A percentile compares a stretch with the other conserved stretches of the same genome.
These are phyloP conservation scores for Phyllosticta citriasiana DNA, from an alignment of 2,329 filamentous ascomycete genomes.

Conservation along the genomic window DNA sequence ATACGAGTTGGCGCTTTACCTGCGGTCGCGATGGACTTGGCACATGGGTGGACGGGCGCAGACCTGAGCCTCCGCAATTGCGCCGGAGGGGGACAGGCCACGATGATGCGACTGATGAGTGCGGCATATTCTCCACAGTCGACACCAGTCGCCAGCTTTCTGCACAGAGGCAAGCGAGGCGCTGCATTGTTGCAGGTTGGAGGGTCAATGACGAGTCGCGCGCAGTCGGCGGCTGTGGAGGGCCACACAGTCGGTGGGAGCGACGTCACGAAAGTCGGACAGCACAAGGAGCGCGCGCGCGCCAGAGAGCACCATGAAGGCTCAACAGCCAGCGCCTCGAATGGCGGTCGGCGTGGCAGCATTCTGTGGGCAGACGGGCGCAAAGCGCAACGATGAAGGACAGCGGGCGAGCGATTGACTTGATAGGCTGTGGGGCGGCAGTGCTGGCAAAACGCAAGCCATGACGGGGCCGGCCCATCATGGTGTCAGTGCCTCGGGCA, in stretches of 20 bases:
- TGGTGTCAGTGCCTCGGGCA: conserved; percentile 7
- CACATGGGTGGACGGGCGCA: conserved; percentile 9
- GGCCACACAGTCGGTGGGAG: background rate
- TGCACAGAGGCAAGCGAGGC: background rate
- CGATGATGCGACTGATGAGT: conserved; percentile 8
- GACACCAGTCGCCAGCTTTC: background rate
- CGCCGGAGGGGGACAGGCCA: conserved; percentile 8
- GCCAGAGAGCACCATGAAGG: background rate
- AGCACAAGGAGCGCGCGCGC: conserved; percentile 4
- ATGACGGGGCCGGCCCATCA: conserved; percentile 4
- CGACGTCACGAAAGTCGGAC: conserved; percentile 3
- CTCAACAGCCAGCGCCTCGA: background rate
- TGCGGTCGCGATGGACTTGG: conserved; percentile 6
- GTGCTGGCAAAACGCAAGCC: conserved; percentile 9
- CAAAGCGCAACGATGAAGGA: background rate
- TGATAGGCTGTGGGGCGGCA: conserved; percentile 14
- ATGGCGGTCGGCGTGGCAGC: background rate
- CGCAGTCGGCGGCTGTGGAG: background rate
- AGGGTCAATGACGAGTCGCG: background rate
- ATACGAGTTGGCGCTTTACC: background rate
- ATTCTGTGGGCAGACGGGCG: background rate
- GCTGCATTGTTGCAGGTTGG: background rate
- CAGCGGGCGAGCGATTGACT: conserved; percentile 11
- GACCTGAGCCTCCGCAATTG: conserved; percentile 10
- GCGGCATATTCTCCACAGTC: background rate